phyloP scores from a whole-genome alignment of 495 filamentous ascomycete species.

The Xylaria flabelliformis region DNA sequence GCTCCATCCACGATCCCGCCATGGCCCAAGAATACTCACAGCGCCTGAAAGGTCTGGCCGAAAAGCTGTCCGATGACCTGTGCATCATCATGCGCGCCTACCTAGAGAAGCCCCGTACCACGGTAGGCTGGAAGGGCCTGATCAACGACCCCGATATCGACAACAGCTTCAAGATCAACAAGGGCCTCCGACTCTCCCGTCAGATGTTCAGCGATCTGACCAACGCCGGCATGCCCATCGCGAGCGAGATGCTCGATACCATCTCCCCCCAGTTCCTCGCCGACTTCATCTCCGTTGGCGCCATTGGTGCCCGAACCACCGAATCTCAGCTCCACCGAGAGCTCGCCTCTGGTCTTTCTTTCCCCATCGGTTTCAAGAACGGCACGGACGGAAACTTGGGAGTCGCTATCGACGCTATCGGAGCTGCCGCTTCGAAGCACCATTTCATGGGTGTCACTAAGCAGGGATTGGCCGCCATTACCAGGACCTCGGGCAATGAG shows the following conservation, averaged over 20 bases:
- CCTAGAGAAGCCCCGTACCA: slow-evolving; percentile 98
- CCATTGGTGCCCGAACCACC: slow-evolving; percentile 96
- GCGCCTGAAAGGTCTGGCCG: slow-evolving; percentile 74
- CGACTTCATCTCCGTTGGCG: slow-evolving; percentile 92
- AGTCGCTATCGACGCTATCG: slow-evolving; percentile 97
- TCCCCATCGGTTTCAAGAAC: slow-evolving; percentile 99
- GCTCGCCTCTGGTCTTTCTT: slow-evolving; percentile 93
- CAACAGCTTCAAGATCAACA: slow-evolving; percentile 98
- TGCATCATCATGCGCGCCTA: slow-evolving; percentile 97
- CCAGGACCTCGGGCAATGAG: slow-evolving; percentile 88
- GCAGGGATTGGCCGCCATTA: slow-evolving; percentile 94
- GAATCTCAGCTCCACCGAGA: slow-evolving; percentile 96
- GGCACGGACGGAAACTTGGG: slow-evolving; percentile 93
- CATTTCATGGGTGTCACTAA: slow-evolving; percentile 99
- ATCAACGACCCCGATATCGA: slow-evolving; percentile 99
- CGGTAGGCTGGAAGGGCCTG: slow-evolving; percentile 97
- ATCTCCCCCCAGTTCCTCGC: slow-evolving; percentile 96
- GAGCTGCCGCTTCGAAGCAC: slow-evolving; percentile 87
- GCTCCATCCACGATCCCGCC: slow-evolving; percentile 94
- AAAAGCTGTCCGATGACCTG: slow-evolving; percentile 80
- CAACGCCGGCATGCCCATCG: slow-evolving; percentile 85
- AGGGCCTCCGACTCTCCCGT: slow-evolving; percentile 86
- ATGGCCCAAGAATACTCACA: slow-evolving; percentile 86
- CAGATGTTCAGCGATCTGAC: slow-evolving; percentile 93
- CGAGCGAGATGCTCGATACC: slow-evolving; percentile 96